A percentile compares a stretch with the other conserved stretches of the same genome.
Evolutionary conservation across 208 protist species (phyloP).

Genomic region (Crithidia bombi): DNA sequence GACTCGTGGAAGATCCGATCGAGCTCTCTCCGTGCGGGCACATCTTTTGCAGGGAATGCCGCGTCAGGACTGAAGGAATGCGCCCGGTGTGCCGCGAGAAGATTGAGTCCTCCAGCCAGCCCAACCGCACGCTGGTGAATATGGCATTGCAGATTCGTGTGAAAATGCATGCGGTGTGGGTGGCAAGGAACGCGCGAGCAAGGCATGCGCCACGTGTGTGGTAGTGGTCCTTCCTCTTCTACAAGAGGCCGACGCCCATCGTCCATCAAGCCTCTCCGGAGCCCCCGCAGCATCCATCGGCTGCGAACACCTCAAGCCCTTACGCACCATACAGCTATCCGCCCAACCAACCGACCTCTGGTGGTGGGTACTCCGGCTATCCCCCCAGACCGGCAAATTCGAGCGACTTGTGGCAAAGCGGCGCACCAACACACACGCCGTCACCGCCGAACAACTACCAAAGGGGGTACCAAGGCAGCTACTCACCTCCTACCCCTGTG

Average conservation of each 20-base stretch:
- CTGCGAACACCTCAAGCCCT: not conserved
- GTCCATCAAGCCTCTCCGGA: not conserved
- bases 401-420: conserved; percentile 24
- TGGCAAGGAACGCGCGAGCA: conserved; percentile 72
- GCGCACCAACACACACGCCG: conserved; percentile 6
- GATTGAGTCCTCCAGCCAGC: conserved; percentile 34
- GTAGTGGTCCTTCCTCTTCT: too few species aligned
- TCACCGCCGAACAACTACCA: conserved; percentile 7
- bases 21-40: conserved; percentile 51
- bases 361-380: not conserved
- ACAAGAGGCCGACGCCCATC: not conserved
- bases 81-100: conserved; percentile 60
- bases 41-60: conserved; percentile 73
- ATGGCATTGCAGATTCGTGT: conserved; percentile 62
- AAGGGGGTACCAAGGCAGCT: conserved; percentile 11
- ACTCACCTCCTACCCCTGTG: conserved; percentile 4
- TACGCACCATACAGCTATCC: conserved; percentile 22
- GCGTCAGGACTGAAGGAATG: conserved; percentile 43
- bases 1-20: conserved; percentile 75
- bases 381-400: not conserved
- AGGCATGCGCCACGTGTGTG: conserved; percentile 31
- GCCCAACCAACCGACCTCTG: not conserved
- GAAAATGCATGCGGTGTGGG: conserved; percentile 55
- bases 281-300: conserved; percentile 13
- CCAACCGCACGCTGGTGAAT: conserved; percentile 78